A percentile compares a stretch with the other conserved stretches of the same genome.
phyloP scores from a whole-genome alignment of 192 early-diverging fungal genomes.

The Rhizoclosmatium globosum region DNA sequence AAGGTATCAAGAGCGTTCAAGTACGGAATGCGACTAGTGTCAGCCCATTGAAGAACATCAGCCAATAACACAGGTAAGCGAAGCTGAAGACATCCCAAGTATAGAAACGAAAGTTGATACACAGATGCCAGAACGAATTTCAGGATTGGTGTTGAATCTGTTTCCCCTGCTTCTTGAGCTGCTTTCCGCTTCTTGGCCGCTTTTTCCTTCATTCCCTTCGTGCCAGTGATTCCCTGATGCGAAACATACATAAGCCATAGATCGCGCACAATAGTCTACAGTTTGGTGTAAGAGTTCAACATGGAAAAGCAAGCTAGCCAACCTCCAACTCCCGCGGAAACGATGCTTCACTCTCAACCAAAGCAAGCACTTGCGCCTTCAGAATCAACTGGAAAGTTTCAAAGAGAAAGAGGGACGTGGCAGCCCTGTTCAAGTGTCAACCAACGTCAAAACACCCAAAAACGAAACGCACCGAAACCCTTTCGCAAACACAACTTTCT shows the following conservation, averaged over 20 bases:
- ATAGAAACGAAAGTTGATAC: constrained; percentile 26
- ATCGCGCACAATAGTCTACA: constrained; percentile 14
- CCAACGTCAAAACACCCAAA: not conserved
- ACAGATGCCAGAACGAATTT: not conserved
- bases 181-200: not conserved
- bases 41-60: constrained; percentile 27
- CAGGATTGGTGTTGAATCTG: not conserved
- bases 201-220: not conserved
- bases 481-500: constrained; percentile 16
- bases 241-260: constrained; percentile 26
- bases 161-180: not conserved
- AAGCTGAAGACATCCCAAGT: constrained; percentile 26
- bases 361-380: constrained; percentile 8
- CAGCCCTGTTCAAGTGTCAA: not conserved
- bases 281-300: not conserved
- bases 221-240: not conserved
- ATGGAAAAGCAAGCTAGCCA: not conserved
- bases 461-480: constrained; percentile 11
- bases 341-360: not conserved
- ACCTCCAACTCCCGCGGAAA: constrained; percentile 21
- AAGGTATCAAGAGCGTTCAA: constrained; percentile 24
- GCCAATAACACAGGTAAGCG: constrained; percentile 20
- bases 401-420: constrained; percentile 22
- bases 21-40: constrained; percentile 19
- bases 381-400: constrained; percentile 29